These are phyloP conservation scores for Suillus ampliporus DNA, from an alignment of 768 basidiomycete species.

Conservation along the genomic window DNA sequence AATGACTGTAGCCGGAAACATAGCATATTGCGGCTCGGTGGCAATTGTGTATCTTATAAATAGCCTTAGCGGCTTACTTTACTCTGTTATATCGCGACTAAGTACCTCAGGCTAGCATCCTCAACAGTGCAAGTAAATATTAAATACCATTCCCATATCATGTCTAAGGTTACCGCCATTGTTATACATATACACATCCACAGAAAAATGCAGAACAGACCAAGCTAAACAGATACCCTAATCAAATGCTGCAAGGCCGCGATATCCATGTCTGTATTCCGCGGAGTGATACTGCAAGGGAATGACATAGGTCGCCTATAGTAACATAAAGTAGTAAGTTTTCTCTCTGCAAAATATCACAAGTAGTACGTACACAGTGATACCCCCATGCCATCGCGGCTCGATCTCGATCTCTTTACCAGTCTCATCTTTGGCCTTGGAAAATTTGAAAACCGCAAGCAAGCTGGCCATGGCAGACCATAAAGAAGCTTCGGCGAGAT, in stretches of 20 bases:
- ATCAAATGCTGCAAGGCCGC: conserved; percentile 5
- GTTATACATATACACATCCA: background rate
- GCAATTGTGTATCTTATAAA: background rate
- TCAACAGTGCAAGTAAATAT: no score
- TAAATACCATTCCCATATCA: no score
- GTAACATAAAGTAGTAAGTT: background rate
- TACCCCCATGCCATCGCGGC: conserved; percentile 4
- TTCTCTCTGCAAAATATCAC: background rate
- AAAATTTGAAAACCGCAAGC: conserved; percentile 8
- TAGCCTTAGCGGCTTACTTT: no score
- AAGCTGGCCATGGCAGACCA: conserved; percentile 12
- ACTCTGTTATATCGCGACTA: no score
- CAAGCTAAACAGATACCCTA: background rate
- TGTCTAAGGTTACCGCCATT: no score
- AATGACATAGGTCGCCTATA: conserved; percentile 8
- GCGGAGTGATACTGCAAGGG: conserved; percentile 11
- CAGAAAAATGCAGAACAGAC: background rate
- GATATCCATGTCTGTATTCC: conserved; percentile 9
- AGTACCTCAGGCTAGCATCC: no score
- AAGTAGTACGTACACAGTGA: conserved; percentile 11
- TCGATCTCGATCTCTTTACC: conserved; percentile 15
- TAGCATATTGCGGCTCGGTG: background rate
- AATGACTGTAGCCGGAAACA: background rate
- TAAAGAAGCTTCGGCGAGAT: conserved; percentile 10
- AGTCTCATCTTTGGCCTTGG: conserved; percentile 13